phyloP scores from a whole-genome alignment of 768 basidiomycete species.

The Astraeus odoratus region DNA sequence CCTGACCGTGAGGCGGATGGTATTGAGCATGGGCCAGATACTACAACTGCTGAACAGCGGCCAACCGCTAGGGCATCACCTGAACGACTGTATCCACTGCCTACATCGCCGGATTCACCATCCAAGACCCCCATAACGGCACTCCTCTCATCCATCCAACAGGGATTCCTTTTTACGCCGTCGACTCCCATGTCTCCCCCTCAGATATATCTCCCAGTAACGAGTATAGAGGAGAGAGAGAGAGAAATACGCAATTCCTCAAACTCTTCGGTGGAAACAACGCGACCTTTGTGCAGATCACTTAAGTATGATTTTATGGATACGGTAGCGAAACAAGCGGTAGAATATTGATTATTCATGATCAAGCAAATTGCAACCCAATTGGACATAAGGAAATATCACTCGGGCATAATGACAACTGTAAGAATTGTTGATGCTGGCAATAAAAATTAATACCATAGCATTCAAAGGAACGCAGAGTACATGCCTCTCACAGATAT shows the following conservation, averaged over 20 bases:
- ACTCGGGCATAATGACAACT: too few relatives aligned
- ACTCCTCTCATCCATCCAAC: constrained; percentile 54
- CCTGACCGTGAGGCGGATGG: background rate
- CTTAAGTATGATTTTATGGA: constrained; percentile 9
- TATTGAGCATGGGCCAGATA: background rate
- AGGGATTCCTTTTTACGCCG: constrained; percentile 62
- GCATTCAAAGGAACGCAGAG: too few relatives aligned
- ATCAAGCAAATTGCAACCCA: background rate
- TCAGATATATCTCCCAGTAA: constrained; percentile 31
- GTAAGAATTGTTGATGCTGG: too few relatives aligned
- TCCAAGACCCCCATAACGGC: constrained; percentile 60
- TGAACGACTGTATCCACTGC: constrained; percentile 3
- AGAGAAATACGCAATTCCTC: background rate
- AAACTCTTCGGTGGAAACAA: background rate
- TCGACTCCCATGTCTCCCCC: constrained; percentile 56
- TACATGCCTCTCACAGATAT: background rate
- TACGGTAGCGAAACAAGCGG: constrained; percentile 17
- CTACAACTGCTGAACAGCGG: background rate
- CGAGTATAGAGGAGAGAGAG: constrained; percentile 5
- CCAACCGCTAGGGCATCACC: background rate
- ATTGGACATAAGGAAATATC: too few relatives aligned
- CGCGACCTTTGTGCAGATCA: constrained; percentile 6
- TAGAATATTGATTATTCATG: background rate
- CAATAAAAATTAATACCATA: too few relatives aligned
- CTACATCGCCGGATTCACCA: constrained; percentile 7